Percentiles rank a stretch among this genome's conserved stretches.
phyloP scores from a whole-genome alignment of 441 rosid genomes.

The Adansonia rubrostipa region DNA sequence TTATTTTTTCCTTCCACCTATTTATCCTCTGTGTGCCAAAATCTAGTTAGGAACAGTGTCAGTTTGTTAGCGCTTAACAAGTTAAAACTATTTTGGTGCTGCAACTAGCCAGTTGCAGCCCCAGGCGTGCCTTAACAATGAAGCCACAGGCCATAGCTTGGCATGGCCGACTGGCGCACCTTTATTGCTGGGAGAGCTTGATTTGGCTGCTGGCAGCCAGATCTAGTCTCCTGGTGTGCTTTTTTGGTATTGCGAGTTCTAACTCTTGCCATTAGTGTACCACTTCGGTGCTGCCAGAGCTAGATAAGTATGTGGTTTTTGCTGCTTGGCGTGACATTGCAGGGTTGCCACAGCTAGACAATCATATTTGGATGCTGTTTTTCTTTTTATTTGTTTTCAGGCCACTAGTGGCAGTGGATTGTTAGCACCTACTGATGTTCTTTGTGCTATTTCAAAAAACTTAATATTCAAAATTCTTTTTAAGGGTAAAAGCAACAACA shows the following conservation, averaged over 20 bases:
- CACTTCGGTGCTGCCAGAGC: neutral
- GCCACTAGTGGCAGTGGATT: conserved; percentile 1
- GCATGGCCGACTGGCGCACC: neutral
- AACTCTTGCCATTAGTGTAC: neutral
- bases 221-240: neutral
- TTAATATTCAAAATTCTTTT: neutral
- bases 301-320: neutral
- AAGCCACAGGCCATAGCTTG: neutral
- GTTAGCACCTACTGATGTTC: neutral
- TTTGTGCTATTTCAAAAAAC: neutral
- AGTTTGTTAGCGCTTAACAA: neutral
- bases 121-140: neutral
- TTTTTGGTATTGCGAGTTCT: conserved; percentile 7
- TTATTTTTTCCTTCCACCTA: neutral
- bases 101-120: neutral
- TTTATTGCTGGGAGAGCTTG: neutral
- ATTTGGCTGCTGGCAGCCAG: neutral
- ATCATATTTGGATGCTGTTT: neutral
- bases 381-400: neutral
- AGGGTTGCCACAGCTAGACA: conserved; percentile 7
- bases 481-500: neutral
- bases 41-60: conserved; percentile 1
- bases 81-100: neutral
- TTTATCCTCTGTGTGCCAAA: neutral
- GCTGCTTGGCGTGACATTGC: neutral